Conservation (phyloP, 1,284 basidiomycete species). For the Trichosporon sp. region DNA sequence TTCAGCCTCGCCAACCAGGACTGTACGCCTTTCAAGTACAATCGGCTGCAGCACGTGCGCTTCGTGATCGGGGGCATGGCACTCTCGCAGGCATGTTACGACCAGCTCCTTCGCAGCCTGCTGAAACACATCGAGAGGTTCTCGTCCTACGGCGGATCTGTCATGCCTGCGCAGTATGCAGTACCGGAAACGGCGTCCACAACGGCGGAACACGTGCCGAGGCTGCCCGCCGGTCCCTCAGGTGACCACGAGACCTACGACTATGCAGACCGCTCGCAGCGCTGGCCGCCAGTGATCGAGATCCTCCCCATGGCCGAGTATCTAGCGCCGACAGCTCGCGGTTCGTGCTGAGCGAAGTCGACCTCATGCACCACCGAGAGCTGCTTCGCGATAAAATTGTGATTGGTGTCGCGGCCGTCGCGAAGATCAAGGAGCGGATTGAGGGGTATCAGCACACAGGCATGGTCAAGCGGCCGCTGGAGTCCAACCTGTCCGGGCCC, state of each 20-base stretch:
- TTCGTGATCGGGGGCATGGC: background rate
- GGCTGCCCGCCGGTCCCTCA: no score
- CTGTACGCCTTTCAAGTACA: background rate
- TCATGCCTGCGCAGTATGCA: background rate
- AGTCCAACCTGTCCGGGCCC: no score
- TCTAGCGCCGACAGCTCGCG: background rate
- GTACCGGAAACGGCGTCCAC: background rate
- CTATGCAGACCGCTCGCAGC: background rate
- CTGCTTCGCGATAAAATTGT: background rate
- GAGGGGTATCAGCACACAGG: background rate
- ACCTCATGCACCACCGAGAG: background rate
- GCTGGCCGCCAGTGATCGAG: background rate
- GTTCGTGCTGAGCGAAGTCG: background rate
- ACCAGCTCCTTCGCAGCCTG: background rate
- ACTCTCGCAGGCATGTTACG: background rate
- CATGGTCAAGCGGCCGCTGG: no score
- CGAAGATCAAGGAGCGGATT: background rate
- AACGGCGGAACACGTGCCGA: no score
- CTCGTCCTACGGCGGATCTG: background rate
- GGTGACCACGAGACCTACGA: no score
- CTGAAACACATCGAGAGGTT: background rate
- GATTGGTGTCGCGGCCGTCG: no score
- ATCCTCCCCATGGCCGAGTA: background rate
- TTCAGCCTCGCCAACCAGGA: background rate
- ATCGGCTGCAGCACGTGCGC: background rate